Base-by-base conservation (phyloP, 2,329 filamentous ascomycete species). In the Xylaria sp. region DNA sequence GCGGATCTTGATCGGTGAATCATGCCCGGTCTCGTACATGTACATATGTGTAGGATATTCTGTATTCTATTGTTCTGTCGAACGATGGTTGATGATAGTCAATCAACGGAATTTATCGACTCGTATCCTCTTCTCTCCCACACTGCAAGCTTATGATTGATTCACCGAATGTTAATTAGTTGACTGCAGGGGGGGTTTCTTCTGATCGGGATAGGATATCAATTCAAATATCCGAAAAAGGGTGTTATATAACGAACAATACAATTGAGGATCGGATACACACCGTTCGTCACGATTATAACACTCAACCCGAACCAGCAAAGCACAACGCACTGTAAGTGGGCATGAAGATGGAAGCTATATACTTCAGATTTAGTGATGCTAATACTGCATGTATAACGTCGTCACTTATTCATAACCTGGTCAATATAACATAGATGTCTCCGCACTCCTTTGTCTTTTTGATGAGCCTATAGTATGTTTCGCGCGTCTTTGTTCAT, bases 31-130 rank as follows among this genome's bases (percentile, higher is more conserved):
- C 61, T 50, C 60, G 58, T 56, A 52, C 52, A 56, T 71, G 65
- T 71, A 72, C 59, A 72, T 72, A 67, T 66, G 61, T 73, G 66
- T 72, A 72, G 67, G 63, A 70, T 70, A 72, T 70, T 15, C 25
- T 32, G 48, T 61, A 59, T 58, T 48, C 43, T 61, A 48, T 45
- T 53, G 56, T 41, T 57, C 28, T 25, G 8, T 23, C 15, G 20
- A 60, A 63, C 41, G 28, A 68, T 20, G 4, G 50, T 36, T 23
- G 32, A 20, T 13, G 32, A n/a, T 8, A 20, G 18, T 15, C 18
- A 55, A 55, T 36, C n/a, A 55, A 36, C 30, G 8, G 25, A 32
- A 52, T 2, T 52, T 52, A 32, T 32, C 15, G 8, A n/a, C 48
- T 32, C n/a, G 25, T 9, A 10, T 30, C 28, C 13, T 18, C 28